Percentiles rank a stretch among this genome's conserved stretches.
Conservation (phyloP, 164 flowering plant genomes). For the Aristolochia fimbriata region DNA sequence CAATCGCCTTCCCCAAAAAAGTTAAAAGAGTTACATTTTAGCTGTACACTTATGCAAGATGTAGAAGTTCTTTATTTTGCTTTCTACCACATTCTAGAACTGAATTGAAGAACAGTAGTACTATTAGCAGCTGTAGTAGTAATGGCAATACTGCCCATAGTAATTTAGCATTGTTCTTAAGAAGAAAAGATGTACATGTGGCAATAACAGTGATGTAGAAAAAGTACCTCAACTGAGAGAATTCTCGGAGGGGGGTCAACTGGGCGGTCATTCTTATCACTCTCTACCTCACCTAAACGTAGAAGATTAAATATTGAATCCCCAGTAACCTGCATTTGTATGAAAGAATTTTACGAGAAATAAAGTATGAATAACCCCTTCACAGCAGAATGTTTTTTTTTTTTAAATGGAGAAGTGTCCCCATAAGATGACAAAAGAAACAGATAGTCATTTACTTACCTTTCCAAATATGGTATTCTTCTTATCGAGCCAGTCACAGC, state of each 20-base stretch:
- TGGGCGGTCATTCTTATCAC: constrained; percentile 75
- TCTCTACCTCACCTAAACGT: constrained; percentile 67
- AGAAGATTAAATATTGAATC: constrained; percentile 81
- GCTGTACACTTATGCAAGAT: no score
- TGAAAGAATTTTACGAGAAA: neutral
- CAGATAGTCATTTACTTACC: constrained; percentile 30
- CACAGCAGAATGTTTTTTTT: no score
- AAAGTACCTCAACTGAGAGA: constrained; percentile 67
- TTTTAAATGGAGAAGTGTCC: no score
- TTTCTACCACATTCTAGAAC: no score
- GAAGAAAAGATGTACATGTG: no score
- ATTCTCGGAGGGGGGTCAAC: constrained; percentile 72
- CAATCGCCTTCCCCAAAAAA: neutral
- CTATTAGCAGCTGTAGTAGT: no score
- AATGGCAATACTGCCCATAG: no score
- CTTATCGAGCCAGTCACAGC: constrained; percentile 83
- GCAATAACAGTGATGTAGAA: no score
- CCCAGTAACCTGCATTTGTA: constrained; percentile 70
- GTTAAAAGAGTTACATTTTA: neutral
- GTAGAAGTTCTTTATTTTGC: no score
- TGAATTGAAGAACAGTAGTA: no score
- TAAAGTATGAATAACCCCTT: no score
- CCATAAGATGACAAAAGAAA: neutral
- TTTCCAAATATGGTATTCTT: constrained; percentile 94
- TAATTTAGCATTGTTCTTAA: no score